Base-by-base conservation (phyloP, 2,329 filamentous ascomycete genomes). In the Iodosphaeria phyllophila region DNA sequence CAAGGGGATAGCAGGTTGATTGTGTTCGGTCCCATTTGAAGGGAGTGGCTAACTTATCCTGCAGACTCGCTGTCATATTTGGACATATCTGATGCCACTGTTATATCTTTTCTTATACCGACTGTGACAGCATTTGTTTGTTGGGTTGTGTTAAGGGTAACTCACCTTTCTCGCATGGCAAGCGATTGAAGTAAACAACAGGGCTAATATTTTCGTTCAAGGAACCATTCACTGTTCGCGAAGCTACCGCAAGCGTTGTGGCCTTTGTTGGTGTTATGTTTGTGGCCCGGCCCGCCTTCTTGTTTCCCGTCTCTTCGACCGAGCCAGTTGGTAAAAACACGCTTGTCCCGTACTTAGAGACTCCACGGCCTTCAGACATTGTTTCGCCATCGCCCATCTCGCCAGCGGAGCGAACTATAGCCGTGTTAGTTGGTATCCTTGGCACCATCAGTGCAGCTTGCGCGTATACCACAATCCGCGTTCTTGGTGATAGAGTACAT, bases 81-180 rank as follows among this genome's bases (percentile, higher is more conserved):
- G 1, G 73, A 77, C 2, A 58, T 89, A 2, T 70, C 76, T 2
- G 79, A 89, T 41, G 74, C 78, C 1, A 82, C 74, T 0, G 76
- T 84, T 13, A 71, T 89, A 17, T 80, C 74, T 5, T 89, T 86
- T 43, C 58, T 89, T 3, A 64, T 75, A 0, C 79, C 79, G 0
- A 73, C 73, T 6, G 54, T 82, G 7, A 70, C 74, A 6, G 75
- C 51, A 2, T 45, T 54, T 59, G 45, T 83, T 61, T 62, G 71
- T 56, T 35, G 82, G 67, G 44, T 79, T 58, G 22, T 37, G 32
- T 28, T 47, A 6, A 35, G 27, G 28, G 43, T 46, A 30, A 28
- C 38, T 34, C 16, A 1, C 2, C 8, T n/a, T n/a, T 14, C 5
- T 14, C 3, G 10, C 8, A 14, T 10, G 11, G 13, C 11, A 15